Evolutionary conservation across 2,329 filamentous ascomycete genomes (phyloP).

Genomic region (Cercospora sp.): DNA sequence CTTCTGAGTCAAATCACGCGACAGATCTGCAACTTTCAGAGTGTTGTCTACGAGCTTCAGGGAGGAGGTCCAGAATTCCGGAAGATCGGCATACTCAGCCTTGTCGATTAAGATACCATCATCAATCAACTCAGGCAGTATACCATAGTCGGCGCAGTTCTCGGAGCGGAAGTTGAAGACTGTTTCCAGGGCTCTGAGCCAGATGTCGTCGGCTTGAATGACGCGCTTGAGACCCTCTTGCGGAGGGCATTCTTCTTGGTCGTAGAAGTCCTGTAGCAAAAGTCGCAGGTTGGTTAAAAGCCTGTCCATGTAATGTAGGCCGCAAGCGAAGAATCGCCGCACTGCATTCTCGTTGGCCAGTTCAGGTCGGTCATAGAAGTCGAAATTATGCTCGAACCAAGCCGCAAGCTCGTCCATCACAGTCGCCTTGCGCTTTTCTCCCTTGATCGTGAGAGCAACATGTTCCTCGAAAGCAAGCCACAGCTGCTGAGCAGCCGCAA

Average conservation of each 20-base stretch:
- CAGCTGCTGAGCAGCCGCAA: slow-evolving; percentile 74
- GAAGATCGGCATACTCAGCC: slow-evolving; percentile 65
- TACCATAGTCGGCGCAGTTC: slow-evolving; percentile 70
- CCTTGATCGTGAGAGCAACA: slow-evolving; percentile 44
- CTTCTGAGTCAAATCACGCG: slow-evolving; percentile 44
- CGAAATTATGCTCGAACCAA: slow-evolving; percentile 74
- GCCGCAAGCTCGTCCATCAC: slow-evolving; percentile 73
- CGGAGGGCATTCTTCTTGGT: slow-evolving; percentile 18
- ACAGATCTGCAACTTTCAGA: slow-evolving; percentile 42
- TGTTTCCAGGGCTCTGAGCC: slow-evolving; percentile 63
- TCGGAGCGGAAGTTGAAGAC: slow-evolving; percentile 70
- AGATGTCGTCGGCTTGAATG: slow-evolving; percentile 73
- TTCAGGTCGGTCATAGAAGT: slow-evolving; percentile 64
- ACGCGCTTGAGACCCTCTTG: slow-evolving; percentile 51
- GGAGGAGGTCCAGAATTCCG: slow-evolving; percentile 83
- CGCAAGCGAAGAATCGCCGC: slow-evolving; percentile 76
- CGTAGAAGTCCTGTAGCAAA: slow-evolving; percentile 24
- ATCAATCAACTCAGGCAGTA: slow-evolving; percentile 63
- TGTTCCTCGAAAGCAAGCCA: slow-evolving; percentile 80
- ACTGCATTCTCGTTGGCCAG: slow-evolving; percentile 74
- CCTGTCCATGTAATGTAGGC: slow-evolving; percentile 32
- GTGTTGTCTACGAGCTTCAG: slow-evolving; percentile 45
- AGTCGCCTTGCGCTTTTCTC: slow-evolving; percentile 64
- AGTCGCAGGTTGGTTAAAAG: slow-evolving; percentile 31
- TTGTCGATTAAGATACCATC: slow-evolving; percentile 48